These are phyloP conservation scores for Allium fistulosum DNA, from an alignment of 106 monocot species.

Conservation along the genomic window DNA sequence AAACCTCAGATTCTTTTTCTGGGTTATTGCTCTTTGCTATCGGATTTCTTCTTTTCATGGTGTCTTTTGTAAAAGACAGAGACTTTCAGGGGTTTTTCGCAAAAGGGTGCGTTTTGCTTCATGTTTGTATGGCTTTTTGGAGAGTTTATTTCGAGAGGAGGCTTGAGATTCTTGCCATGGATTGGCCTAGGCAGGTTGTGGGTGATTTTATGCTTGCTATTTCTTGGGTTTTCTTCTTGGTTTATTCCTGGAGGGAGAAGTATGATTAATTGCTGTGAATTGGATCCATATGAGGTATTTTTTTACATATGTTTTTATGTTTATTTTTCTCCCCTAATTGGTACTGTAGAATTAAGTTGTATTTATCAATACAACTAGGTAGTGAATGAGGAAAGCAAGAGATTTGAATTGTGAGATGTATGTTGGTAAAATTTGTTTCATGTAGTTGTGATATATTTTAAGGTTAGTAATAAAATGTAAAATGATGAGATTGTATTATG, in stretches of 20 bases:
- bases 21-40: slow-evolving; percentile 73
- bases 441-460: too few relatives aligned
- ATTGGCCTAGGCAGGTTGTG: slow-evolving; percentile 78
- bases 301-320: too few relatives aligned
- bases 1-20: slow-evolving; percentile 83
- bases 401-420: too few relatives aligned
- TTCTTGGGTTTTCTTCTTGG: slow-evolving; percentile 76
- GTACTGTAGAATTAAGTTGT: too few relatives aligned
- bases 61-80: slow-evolving; percentile 67
- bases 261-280: slow-evolving; percentile 39
- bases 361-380: too few relatives aligned
- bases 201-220: slow-evolving; percentile 64
- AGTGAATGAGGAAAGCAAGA: too few relatives aligned
- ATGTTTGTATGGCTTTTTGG: slow-evolving; percentile 70
- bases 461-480: too few relatives aligned
- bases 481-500: too few relatives aligned
- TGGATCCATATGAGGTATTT: too few relatives aligned
- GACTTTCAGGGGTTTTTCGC: slow-evolving; percentile 92
- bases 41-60: slow-evolving; percentile 93
- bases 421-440: too few relatives aligned
- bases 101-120: slow-evolving; percentile 78
- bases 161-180: slow-evolving; percentile 63
- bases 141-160: slow-evolving; percentile 68
- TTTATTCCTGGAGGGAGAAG: slow-evolving; percentile 83
- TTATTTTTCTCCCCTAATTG: too few relatives aligned